Evolutionary conservation across 192 early-diverging fungal species (phyloP).

Genomic region (Linnemannia exigua): DNA sequence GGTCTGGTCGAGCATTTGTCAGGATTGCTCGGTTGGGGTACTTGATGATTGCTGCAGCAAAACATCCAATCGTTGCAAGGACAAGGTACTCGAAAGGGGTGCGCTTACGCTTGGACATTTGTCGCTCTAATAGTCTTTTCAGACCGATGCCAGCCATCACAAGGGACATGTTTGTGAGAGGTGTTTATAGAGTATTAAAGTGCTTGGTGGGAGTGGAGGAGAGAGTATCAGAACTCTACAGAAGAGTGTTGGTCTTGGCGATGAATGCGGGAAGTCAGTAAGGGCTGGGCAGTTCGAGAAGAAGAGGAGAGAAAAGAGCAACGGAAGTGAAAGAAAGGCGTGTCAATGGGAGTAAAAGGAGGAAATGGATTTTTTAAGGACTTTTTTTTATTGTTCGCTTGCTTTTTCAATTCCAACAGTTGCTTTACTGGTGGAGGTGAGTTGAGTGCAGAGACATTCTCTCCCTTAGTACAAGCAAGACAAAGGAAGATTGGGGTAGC

Average conservation of each 20-base stretch:
- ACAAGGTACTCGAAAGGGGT: conserved; percentile 30
- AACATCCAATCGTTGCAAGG: conserved; percentile 20
- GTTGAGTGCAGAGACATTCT: background rate
- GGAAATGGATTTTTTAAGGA: background rate
- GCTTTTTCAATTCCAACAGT: background rate
- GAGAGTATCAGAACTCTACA: background rate
- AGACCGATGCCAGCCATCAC: conserved; percentile 21
- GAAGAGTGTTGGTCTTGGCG: background rate
- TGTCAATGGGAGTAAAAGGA: background rate
- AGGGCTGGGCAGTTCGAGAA: background rate
- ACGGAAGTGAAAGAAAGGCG: background rate
- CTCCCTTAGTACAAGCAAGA: background rate
- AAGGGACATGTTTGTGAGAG: conserved; percentile 14
- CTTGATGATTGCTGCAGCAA: conserved; percentile 30
- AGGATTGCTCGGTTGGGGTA: conserved; percentile 45
- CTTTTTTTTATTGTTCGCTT: background rate
- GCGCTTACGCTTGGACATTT: conserved; percentile 25
- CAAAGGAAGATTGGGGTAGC: background rate
- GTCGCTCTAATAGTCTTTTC: conserved; percentile 11
- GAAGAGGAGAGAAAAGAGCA: background rate
- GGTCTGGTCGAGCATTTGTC: conserved; percentile 31
- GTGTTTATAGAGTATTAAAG: background rate
- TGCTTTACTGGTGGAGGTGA: too few relatives aligned
- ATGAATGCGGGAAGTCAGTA: background rate
- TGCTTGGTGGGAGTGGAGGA: background rate